These are phyloP conservation scores for Juglanconis juglandina DNA, from an alignment of 2,329 filamentous ascomycete genomes.

Conservation along the genomic window DNA sequence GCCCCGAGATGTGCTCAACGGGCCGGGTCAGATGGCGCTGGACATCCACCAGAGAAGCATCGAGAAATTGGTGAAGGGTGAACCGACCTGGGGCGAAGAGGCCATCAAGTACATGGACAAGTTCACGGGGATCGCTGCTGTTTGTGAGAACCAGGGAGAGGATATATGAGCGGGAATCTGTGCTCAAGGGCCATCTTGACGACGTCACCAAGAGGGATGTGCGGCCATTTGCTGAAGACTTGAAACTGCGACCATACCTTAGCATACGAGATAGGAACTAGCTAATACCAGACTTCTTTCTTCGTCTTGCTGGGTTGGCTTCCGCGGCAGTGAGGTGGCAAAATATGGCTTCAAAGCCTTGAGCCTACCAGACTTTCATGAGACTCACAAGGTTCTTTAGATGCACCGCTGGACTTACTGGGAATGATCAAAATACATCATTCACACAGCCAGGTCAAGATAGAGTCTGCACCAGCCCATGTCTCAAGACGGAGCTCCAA, in stretches of 20 bases:
- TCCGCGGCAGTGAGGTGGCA: too few species aligned
- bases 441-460: too few species aligned
- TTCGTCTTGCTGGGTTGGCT: too few species aligned
- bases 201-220: not conserved
- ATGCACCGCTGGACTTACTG: too few species aligned
- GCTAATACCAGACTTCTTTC: too few species aligned
- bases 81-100: slow-evolving; percentile 12
- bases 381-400: too few species aligned
- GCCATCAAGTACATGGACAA: not conserved
- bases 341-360: too few species aligned
- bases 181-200: not conserved
- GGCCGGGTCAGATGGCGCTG: slow-evolving; percentile 26
- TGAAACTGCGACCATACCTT: not conserved
- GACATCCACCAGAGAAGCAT: slow-evolving; percentile 30
- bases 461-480: too few species aligned
- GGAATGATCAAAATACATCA: too few species aligned
- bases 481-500: too few species aligned
- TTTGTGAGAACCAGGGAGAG: not conserved
- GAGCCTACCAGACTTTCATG: too few species aligned
- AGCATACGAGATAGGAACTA: not conserved
- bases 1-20: slow-evolving; percentile 20
- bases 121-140: not conserved
- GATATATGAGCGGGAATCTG: not conserved
- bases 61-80: slow-evolving; percentile 19
- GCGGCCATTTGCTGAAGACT: not conserved